These are phyloP conservation scores for Candida ponderosae DNA, from an alignment of 805 yeast species.

Conservation along the genomic window DNA sequence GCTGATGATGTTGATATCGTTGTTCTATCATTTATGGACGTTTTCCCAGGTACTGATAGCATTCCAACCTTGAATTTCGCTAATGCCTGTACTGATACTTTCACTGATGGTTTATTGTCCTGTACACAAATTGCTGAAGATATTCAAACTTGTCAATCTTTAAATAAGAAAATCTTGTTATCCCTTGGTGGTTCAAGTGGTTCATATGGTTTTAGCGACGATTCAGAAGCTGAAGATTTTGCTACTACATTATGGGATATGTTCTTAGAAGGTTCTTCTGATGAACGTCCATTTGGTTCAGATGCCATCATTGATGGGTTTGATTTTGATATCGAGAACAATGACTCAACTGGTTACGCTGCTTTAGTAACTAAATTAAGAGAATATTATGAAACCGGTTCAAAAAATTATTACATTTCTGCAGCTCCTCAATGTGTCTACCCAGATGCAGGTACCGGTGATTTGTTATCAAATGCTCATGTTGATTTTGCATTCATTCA, in stretches of 20 bases:
- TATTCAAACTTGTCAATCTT: conserved; percentile 67
- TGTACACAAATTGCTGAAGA: conserved; percentile 59
- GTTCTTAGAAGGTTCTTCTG: conserved; percentile 51
- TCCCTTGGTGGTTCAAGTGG: conserved; percentile 75
- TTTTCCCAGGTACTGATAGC: conserved; percentile 38
- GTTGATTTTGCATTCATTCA: conserved; percentile 82
- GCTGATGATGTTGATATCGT: conserved; percentile 64
- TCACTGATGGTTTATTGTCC: conserved; percentile 32
- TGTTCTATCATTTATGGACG: conserved; percentile 59
- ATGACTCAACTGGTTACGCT: conserved; percentile 53
- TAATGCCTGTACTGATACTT: conserved; percentile 33
- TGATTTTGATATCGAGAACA: conserved; percentile 83
- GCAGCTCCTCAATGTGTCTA: conserved; percentile 93
- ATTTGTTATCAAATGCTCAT: conserved; percentile 46
- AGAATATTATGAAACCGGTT: conserved; percentile 41
- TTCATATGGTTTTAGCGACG: conserved; percentile 80
- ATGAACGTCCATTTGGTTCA: conserved; percentile 64
- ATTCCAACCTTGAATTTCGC: conserved; percentile 48
- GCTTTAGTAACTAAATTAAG: conserved; percentile 50
- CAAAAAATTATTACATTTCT: conserved; percentile 63
- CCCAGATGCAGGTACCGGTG: conserved; percentile 68
- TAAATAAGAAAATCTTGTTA: conserved; percentile 73
- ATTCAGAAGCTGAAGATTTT: conserved; percentile 61
- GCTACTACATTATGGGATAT: conserved; percentile 56
- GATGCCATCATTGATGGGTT: conserved; percentile 81